Evolutionary conservation across 305 asterid species (phyloP), one percentile per base, ranked within the genome.

Genomic region (Ilex paraguariensis): DNA sequence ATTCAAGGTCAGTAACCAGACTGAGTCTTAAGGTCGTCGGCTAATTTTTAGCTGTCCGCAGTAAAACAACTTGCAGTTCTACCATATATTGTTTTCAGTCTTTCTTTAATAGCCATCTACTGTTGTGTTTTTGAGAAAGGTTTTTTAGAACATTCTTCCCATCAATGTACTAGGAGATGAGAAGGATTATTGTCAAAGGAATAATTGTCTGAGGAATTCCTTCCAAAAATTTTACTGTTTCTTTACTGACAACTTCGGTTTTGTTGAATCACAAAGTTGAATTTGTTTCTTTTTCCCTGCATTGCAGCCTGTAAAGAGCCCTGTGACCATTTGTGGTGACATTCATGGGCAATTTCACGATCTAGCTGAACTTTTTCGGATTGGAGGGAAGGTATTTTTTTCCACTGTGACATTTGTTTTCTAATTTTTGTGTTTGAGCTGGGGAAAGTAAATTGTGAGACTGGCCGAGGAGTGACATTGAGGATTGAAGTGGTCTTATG

Each of bases 261-360:
- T 36, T 59, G 52, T 8, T 12, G 21, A 48, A 42, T 49, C 15
- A 8, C 63, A 57, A 67, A 68, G 66, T 58, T 56, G 46, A 68
- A 54, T 21, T 21, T 73, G 69, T 76, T 55, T 59, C 36, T 46
- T 71, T 65, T 55, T 56, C 61, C 44, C 69, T 82, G 64, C 12
- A 31, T 68, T 82, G 87, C 97, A 93, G 97, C 28, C 28, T 21
- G 28, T 21, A 21, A 21, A 21, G 28, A 21, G 28, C 28, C 28
- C 28, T 21, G 28, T 97, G 97, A 49, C 97, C 86, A 49, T 87
- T 82, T 82, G 87, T 97, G 70, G 97, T 66, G 98, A 93, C 72
- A 90, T 90, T 72, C 98, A 93, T 62, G 98, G 98, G 61, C 98
- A 93, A 75, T 93, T 93, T 79, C 98, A 93, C 59, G 98, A 93